Percentiles rank a stretch among this genome's conserved stretches.
Conservation (phyloP, 768 basidiomycete species). For the Naganishia onofrii region DNA sequence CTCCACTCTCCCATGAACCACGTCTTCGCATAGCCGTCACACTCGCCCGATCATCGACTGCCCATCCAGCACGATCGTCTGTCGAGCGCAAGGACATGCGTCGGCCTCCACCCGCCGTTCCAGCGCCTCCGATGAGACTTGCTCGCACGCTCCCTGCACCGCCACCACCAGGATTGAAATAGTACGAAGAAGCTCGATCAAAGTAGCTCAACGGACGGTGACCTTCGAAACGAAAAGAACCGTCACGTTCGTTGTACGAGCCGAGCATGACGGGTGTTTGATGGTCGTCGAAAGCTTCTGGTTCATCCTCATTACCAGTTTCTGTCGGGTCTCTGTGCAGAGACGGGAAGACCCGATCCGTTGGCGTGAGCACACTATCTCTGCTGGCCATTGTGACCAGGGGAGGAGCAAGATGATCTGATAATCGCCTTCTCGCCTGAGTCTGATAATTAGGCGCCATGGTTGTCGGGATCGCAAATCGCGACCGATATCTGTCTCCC, state of each 20-base stretch:
- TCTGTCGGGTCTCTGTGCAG: not conserved
- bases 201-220: conserved; percentile 7
- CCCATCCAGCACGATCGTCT: conserved; percentile 8
- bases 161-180: not conserved
- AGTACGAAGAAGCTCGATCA: conserved; percentile 12
- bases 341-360: not conserved
- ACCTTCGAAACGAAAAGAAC: not conserved
- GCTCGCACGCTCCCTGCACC: not conserved
- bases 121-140: not conserved
- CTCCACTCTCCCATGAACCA: conserved; percentile 88
- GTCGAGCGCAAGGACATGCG: not conserved
- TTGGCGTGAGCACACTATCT: not conserved
- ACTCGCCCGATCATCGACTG: conserved; percentile 72
- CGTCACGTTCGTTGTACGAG: not conserved
- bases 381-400: not conserved
- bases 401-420: not conserved
- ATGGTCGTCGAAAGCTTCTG: not conserved
- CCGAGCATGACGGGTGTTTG: conserved; percentile 1
- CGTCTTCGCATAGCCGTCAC: conserved; percentile 83
- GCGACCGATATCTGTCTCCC: not conserved
- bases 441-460: too few species aligned
- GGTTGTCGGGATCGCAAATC: not conserved
- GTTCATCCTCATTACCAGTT: not conserved
- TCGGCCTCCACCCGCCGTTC: not conserved
- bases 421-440: too few species aligned